Evolutionary conservation across 129 eudicot genomes (phyloP), one percentile per base, ranked within the genome.

Genomic region (Lonicera japonica): DNA sequence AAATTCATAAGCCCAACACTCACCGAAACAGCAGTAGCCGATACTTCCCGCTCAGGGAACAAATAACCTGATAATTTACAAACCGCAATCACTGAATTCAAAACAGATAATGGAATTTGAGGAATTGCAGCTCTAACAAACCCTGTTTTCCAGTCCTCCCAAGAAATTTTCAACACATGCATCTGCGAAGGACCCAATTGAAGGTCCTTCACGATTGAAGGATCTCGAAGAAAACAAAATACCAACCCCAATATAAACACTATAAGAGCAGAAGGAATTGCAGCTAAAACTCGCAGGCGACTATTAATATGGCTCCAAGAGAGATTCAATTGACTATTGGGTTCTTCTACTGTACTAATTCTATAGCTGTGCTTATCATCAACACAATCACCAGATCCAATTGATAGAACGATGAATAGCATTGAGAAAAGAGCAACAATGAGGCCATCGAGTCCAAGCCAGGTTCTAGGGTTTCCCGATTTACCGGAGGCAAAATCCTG

Each of bases 61-160:
- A 87, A 65, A 21, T 87, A 90, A 11, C 68, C 75, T 0, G 95
- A 87, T 29, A 87, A 24, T 59, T 87, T 87, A 61, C 95, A 87
- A 1, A 87, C 95, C 0, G 95, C 95, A 9, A 87, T 83, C 5
- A 87, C 95, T 0, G 95, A 87, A 29, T 87, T 87, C 53, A 83
- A 23, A 0, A 87, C 77, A 0, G 95, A 87, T 0, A 87, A 53
- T 0, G 95, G 95, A 57, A 87, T 83, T 25, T 87, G 95, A 8
- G 95, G 95, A 5, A 83, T 74, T 16, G 95, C 82, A 0, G 82
- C 95, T 16, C 87, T 62, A 57, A 80, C 0, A 34, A 87, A 87
- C 43, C 95, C 95, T 39, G 73, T 67, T 63, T 80, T 87, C 62
- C 83, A 77, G 65, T 83, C 90, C 4, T 75, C 85, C 87, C 83